A percentile compares a stretch with the other conserved stretches of the same genome.
phyloP scores from a whole-genome alignment of 1,284 basidiomycete genomes.

The Ceratobasidium sp. region DNA sequence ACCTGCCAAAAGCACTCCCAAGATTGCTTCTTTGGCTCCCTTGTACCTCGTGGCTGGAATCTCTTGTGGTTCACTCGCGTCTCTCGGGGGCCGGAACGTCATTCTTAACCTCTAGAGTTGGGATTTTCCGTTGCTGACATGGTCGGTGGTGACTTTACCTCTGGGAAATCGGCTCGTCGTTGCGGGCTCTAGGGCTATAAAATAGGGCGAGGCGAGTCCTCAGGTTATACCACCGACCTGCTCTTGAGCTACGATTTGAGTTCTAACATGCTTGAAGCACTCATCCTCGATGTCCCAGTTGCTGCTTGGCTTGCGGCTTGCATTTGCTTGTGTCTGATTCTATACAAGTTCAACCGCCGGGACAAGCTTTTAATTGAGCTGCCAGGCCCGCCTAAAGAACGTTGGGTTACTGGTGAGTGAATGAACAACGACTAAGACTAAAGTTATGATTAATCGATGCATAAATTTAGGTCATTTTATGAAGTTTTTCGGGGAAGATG shows the following conservation, averaged over 20 bases:
- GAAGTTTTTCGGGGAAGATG: background rate
- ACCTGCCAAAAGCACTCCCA: background rate
- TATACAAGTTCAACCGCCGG: background rate
- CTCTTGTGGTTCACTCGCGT: background rate
- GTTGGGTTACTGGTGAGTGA: conserved; percentile 5
- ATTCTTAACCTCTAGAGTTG: background rate
- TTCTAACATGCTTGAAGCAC: background rate
- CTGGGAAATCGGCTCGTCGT: background rate
- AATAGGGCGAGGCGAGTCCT: background rate
- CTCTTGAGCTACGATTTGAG: background rate
- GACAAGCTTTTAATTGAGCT: conserved; percentile 5
- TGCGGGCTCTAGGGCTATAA: background rate
- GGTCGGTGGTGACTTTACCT: background rate
- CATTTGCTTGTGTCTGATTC: background rate
- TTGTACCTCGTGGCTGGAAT: background rate
- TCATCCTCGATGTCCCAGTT: background rate
- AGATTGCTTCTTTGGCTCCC: background rate
- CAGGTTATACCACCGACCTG: background rate
- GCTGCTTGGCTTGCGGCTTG: conserved; percentile 19
- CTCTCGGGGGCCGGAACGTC: conserved; percentile 23
- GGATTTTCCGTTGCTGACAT: background rate
- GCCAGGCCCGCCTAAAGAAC: conserved; percentile 11
- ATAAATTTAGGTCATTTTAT: conserved; percentile 19
- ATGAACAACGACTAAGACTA: background rate
- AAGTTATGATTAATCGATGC: background rate